Evolutionary conservation across 257 asterid genomes (phyloP), one percentile per base, ranked within the genome.

Genomic region (Penstemon eatonii): DNA sequence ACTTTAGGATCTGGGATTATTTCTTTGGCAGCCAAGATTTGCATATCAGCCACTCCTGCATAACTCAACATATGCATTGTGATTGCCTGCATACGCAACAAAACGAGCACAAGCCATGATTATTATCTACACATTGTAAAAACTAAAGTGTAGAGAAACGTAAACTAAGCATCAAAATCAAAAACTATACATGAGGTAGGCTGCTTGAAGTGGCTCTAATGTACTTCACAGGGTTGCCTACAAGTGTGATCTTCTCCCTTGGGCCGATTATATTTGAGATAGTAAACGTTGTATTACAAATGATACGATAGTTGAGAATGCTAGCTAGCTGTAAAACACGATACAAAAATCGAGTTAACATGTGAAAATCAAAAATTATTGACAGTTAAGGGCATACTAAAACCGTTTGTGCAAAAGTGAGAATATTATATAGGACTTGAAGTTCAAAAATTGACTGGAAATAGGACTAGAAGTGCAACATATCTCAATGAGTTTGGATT

Each of bases 1-100:
- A 84, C 69, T 65, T 85, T 58, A 4, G 91, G 90, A 57, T 91
- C 95, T 9, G 89, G 90, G 42, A 89, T 82, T 15, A 91, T 64
- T 43, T 87, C 95, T 69, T 85, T 85, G 4, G 91, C 96, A 58
- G 82, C 96, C 81, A 81, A 73, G n/a, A 91, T 86, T 59, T 85
- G 95, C 87, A 91, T 65, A 12, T 85, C 95, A 8, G 91, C 93
- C 50, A 56, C 61, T 33, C 92, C 93, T 41, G 87, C 95, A 49
- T 87, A 91, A 68, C 96, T 91, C 83, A 91, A 57, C 97, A 88
- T 88, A 50, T 88, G 90, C 92, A 90, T 80, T 15, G 84, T 88
- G 50, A 88, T 65, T 7, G 92, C 95, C 95, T 90, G 84, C 73
- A 71, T 1, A 51, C 12, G 18, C 55, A 67, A 45, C 11, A 36